phyloP scores from a whole-genome alignment of 169 alveolate genomes.

The Cryptosporidium viatorum region DNA sequence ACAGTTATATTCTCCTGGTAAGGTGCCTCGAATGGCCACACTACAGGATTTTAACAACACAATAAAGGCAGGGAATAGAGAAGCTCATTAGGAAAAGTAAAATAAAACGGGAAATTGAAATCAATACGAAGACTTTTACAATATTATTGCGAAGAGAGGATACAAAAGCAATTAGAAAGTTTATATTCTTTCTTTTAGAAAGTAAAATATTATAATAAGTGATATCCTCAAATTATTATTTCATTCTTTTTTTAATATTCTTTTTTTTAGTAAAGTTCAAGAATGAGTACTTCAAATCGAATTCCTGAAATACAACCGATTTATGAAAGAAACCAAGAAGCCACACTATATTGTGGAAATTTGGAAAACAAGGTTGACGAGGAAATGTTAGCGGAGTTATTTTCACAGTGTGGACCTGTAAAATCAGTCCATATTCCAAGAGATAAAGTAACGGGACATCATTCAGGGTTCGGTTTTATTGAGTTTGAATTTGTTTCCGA shows the following conservation, averaged over 20 bases:
- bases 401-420: conserved; percentile 96
- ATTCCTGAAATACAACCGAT: conserved; percentile 85
- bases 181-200: too few species aligned
- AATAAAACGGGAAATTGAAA: background rate
- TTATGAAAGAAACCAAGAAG: conserved; percentile 92
- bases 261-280: background rate
- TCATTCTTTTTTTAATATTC: too few species aligned
- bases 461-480: conserved; percentile 96
- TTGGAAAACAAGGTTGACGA: conserved; percentile 96
- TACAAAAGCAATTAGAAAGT: background rate
- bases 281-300: background rate
- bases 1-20: background rate
- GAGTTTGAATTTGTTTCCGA: conserved; percentile 96
- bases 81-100: background rate
- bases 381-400: conserved; percentile 97
- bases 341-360: conserved; percentile 92
- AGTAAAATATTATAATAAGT: background rate
- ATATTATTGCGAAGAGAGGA: background rate
- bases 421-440: conserved; percentile 97
- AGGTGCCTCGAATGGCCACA: background rate
- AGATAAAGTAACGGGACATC: conserved; percentile 89
- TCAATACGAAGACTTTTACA: background rate
- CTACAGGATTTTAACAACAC: background rate
- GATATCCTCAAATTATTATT: too few species aligned
- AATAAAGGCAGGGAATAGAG: background rate